Evolutionary conservation across 2,329 filamentous ascomycete species (phyloP), one percentile per base, ranked within the genome.

Genomic region (Phoma sp.): DNA sequence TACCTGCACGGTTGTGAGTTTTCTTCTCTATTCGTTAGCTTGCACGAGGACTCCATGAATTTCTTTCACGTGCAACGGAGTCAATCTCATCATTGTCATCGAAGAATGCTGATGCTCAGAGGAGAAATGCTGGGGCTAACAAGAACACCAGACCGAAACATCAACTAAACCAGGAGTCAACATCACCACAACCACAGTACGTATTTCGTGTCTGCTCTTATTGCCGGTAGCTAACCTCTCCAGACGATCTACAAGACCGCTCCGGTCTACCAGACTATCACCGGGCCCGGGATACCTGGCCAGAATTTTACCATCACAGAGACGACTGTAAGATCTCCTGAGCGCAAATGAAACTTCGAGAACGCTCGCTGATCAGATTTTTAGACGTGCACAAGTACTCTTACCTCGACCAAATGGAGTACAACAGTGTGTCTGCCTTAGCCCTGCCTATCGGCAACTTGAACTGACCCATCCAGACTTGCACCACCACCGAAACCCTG

Each of bases 401-500:
- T 46, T 0, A 56, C 47, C 8, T 56, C 53, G 17, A 54, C 51
- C 13, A 10, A 40, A 31, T 31, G 29, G 29, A 31, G 29, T 13
- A 31, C 29, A 31, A 31, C 29, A 22, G 40, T 43, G 22, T 19
- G 15, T 31, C 3, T 17, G 12, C 7, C 27, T 41, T 29, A 22
- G 5, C 22, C 9, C 19, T 17, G 21, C 19, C 21, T 8, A n/a
- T 9, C 2, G 10, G 7, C 4, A 21, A 9, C 13, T 25, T 3
- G 5, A 5, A n/a, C 52, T 55, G 17, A 55, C 36, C 4, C 13
- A 2, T 27, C 13, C 7, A 55, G 31, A 64, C 58, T 10, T 38
- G 41, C 19, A 62, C 55, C 3, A 57, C 45, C 12, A 52, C 43
- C 10, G 27, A 52, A 22, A 55, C 52, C 4, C 32, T 61, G 10